A percentile compares a stretch with the other conserved stretches of the same genome.
Evolutionary conservation across 495 filamentous ascomycete genomes (phyloP).

Genomic region (Delitschia confertaspora): DNA sequence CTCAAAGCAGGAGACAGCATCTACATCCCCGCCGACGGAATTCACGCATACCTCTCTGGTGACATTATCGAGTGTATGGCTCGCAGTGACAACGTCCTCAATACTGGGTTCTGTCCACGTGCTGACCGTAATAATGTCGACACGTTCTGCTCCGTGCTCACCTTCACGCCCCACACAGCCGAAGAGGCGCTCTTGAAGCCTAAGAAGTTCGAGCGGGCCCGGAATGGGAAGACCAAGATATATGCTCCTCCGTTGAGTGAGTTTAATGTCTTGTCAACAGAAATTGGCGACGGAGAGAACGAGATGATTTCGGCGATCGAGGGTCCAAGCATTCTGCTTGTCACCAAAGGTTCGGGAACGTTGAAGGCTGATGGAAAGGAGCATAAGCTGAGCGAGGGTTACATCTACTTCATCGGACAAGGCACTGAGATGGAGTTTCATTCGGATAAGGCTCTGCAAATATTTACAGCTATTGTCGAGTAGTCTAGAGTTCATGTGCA

Average conservation of each 20-base stretch:
- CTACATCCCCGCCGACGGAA: conserved; percentile 68
- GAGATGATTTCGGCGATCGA: conserved; percentile 49
- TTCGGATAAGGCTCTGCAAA: conserved; percentile 43
- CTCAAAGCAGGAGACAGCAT: conserved; percentile 58
- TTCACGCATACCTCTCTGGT: conserved; percentile 69
- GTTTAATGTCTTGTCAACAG: conserved; percentile 31
- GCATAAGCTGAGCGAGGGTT: conserved; percentile 53
- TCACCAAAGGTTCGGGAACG: conserved; percentile 51
- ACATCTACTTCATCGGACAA: conserved; percentile 59
- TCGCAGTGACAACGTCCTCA: conserved; percentile 69
- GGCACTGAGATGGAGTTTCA: conserved; percentile 45
- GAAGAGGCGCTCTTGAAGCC: conserved; percentile 46
- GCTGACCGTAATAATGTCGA: conserved; percentile 54
- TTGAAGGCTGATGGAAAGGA: conserved; percentile 48
- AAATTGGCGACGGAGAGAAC: conserved; percentile 39
- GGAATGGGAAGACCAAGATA: conserved; percentile 48
- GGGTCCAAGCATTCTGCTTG: conserved; percentile 59
- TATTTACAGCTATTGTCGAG: conserved; percentile 29
- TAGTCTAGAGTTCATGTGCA: no score
- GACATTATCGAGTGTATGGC: conserved; percentile 86
- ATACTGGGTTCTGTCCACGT: conserved; percentile 63
- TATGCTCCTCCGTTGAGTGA: conserved; percentile 61
- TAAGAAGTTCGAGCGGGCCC: conserved; percentile 44
- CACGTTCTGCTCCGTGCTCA: conserved; percentile 51
- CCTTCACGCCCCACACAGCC: conserved; percentile 50